A percentile compares a stretch with the other conserved stretches of the same genome.
Conservation (phyloP, 2,329 filamentous ascomycete species). For the Daldinia sp. region DNA sequence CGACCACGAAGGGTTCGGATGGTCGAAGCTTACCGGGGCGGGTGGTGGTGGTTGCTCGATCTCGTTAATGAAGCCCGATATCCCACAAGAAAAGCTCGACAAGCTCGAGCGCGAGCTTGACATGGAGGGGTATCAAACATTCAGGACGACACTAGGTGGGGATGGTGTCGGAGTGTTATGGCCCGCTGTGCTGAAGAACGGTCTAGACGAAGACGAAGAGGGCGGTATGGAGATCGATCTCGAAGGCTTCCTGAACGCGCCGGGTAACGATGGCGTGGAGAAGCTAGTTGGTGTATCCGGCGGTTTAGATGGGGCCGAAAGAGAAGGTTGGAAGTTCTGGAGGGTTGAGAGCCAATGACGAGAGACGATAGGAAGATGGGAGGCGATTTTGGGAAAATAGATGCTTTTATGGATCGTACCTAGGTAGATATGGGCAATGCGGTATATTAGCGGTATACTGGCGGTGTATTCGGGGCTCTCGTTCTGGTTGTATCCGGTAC, state of each 20-base stretch:
- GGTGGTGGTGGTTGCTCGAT: conserved; percentile 97
- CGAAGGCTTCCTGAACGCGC: conserved; percentile 81
- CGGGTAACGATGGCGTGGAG: conserved; percentile 87
- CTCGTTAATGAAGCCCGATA: conserved; percentile 79
- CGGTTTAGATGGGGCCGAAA: conserved; percentile 63
- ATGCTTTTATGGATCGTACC: background rate
- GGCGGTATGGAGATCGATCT: conserved; percentile 93
- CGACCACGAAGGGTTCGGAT: conserved; percentile 88
- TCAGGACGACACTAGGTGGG: conserved; percentile 88
- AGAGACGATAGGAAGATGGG: background rate
- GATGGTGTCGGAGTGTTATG: conserved; percentile 94
- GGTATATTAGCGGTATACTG: background rate
- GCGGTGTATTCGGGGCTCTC: background rate
- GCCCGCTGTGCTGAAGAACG: conserved; percentile 90
- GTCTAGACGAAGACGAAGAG: conserved; percentile 76
- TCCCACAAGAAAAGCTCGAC: conserved; percentile 63
- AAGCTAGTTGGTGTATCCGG: conserved; percentile 82
- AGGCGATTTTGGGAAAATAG: background rate
- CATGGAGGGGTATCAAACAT: conserved; percentile 80
- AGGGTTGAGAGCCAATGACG: conserved; percentile 61
- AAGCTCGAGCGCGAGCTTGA: conserved; percentile 71
- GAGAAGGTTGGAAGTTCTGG: conserved; percentile 91
- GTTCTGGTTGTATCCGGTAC: conserved; percentile 1
- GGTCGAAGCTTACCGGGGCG: conserved; percentile 96
- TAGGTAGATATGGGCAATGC: background rate